Evolutionary conservation across 192 early-diverging fungal species (phyloP).

Genomic region (Gamsiella multidivaricata): DNA sequence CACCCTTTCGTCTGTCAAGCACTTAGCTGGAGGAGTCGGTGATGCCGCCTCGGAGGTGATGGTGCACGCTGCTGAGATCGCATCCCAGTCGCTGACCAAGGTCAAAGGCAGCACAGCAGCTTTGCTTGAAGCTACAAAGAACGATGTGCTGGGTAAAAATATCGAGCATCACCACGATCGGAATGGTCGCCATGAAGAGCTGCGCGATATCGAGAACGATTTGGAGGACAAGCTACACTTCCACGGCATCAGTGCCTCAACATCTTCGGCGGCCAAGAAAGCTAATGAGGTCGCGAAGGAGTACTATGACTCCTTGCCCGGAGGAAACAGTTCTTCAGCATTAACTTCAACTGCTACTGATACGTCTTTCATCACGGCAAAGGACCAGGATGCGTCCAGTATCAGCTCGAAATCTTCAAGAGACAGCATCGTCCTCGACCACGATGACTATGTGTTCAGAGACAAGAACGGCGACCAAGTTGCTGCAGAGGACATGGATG

Average conservation of each 20-base stretch:
- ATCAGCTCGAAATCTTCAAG: not conserved
- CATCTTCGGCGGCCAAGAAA: slow-evolving; percentile 1
- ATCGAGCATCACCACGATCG: not conserved
- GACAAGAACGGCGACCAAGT: not conserved
- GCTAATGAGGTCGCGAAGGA: slow-evolving; percentile 7
- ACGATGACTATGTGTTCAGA: slow-evolving; percentile 6
- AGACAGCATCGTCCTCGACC: not conserved
- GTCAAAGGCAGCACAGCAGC: slow-evolving; percentile 1
- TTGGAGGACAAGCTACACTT: not conserved
- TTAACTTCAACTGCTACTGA: not conserved
- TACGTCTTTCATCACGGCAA: not conserved
- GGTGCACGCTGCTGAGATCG: slow-evolving; percentile 1
- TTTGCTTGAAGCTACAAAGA: not conserved
- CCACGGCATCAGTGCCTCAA: not conserved
- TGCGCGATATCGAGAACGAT: slow-evolving; percentile 12
- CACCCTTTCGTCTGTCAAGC: slow-evolving; percentile 3
- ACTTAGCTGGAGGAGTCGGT: not conserved
- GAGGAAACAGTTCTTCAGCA: not conserved
- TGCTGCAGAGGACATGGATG: not conserved
- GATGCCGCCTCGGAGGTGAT: slow-evolving; percentile 2
- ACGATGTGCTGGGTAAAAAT: not conserved
- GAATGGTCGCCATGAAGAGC: not conserved
- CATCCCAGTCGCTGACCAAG: not conserved
- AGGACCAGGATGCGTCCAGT: not conserved
- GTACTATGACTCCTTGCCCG: slow-evolving; percentile 6